phyloP scores from a whole-genome alignment of 495 filamentous ascomycete genomes.

The Letharia lupina region DNA sequence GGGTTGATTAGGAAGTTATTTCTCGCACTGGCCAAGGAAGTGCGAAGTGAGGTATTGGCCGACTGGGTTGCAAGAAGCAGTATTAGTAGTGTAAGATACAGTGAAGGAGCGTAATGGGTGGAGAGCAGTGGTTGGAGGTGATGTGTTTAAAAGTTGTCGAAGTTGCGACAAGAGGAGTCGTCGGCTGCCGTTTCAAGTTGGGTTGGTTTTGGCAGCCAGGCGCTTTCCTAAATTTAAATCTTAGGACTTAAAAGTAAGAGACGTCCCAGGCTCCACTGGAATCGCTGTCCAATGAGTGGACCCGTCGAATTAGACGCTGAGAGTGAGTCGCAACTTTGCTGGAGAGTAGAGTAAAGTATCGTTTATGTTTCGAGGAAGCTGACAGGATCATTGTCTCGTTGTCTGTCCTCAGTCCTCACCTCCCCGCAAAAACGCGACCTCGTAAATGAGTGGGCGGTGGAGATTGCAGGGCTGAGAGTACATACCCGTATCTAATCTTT shows the following conservation, averaged over 20 bases:
- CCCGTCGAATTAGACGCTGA: neutral
- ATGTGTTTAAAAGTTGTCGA: constrained; percentile 6
- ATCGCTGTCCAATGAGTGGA: neutral
- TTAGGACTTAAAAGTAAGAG: neutral
- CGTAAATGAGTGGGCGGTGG: neutral
- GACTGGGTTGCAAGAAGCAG: constrained; percentile 27
- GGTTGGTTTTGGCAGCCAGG: neutral
- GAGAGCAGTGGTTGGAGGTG: constrained; percentile 20
- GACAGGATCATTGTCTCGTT: neutral
- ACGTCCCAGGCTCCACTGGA: neutral
- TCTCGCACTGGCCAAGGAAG: constrained; percentile 21
- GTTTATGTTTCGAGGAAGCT: neutral
- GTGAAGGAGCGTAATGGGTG: constrained; percentile 23
- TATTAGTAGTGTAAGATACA: constrained; percentile 24
- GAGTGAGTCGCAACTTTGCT: neutral
- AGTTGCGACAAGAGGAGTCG: constrained; percentile 15
- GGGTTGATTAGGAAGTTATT: constrained; percentile 3
- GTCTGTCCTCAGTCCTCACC: neutral
- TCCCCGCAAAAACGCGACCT: neutral
- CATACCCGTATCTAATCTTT: neutral
- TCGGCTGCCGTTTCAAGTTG: constrained; percentile 15
- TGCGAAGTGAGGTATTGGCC: constrained; percentile 19
- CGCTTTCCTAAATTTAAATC: constrained; percentile 7
- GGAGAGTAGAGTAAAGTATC: too few relatives aligned
- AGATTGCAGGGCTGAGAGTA: neutral